Percentiles rank a stretch among this genome's conserved stretches.
These are phyloP conservation scores for Cladosporium sp. DNA, from an alignment of 2,329 filamentous ascomycete species.

Conservation along the genomic window DNA sequence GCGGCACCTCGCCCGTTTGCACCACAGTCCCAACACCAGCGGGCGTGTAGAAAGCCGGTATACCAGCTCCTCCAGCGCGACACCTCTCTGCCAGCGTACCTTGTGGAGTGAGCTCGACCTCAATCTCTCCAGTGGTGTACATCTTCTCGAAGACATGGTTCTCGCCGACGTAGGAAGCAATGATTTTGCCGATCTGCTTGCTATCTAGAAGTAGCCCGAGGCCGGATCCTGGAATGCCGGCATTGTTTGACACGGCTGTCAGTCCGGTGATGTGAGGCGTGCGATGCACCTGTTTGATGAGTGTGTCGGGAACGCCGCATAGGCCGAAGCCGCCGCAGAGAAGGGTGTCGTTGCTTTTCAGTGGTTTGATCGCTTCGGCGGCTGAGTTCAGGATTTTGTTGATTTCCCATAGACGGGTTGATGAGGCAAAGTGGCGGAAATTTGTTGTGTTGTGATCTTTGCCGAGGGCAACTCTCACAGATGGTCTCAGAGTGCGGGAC, in stretches of 20 bases:
- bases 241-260: constrained; percentile 77
- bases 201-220: constrained; percentile 63
- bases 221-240: constrained; percentile 65
- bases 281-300: constrained; percentile 65
- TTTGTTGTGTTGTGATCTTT: no score
- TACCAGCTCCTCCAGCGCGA: constrained; percentile 67
- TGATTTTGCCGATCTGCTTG: constrained; percentile 66
- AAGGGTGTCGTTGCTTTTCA: no score
- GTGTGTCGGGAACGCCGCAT: constrained; percentile 64
- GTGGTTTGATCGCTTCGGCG: no score
- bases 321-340: no score
- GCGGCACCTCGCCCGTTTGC: constrained; percentile 63
- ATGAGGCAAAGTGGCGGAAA: no score
- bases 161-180: constrained; percentile 70
- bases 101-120: constrained; percentile 71
- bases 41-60: constrained; percentile 76
- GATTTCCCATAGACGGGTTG: no score
- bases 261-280: constrained; percentile 53
- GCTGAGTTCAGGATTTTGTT: no score
- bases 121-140: constrained; percentile 66
- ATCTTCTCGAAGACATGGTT: constrained; percentile 73
- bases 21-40: constrained; percentile 63
- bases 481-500: no score
- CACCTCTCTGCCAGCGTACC: constrained; percentile 69
- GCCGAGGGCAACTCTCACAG: no score